phyloP scores from a whole-genome alignment of 371 early-diverging fungal species.

The Capillidium heterosporum region DNA sequence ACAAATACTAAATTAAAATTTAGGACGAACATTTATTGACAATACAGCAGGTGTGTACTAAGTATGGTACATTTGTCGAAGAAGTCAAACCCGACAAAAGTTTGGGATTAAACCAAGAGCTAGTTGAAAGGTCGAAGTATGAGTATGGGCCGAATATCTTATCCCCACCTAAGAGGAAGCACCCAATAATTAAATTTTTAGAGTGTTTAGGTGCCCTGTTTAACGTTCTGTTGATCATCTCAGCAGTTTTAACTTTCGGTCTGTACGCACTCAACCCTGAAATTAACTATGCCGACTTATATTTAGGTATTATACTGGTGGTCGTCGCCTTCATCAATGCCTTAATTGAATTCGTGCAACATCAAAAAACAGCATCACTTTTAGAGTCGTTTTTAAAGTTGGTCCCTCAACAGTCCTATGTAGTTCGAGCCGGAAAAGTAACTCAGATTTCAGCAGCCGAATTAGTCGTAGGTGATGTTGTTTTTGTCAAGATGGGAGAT shows the following conservation, averaged over 20 bases:
- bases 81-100: conserved; percentile 36
- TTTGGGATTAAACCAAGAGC: conserved; percentile 37
- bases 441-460: conserved; percentile 37
- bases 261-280: conserved; percentile 49
- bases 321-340: conserved; percentile 80
- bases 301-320: conserved; percentile 75
- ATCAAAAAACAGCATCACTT: conserved; percentile 62
- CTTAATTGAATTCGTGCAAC: conserved; percentile 78
- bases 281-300: conserved; percentile 50
- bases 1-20: neutral
- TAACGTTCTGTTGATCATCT: conserved; percentile 66
- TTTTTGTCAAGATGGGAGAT: conserved; percentile 73
- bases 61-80: conserved; percentile 34
- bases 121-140: conserved; percentile 35
- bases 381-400: conserved; percentile 74
- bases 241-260: conserved; percentile 64
- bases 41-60: conserved; percentile 36
- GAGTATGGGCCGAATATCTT: conserved; percentile 66
- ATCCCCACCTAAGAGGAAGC: conserved; percentile 69
- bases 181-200: conserved; percentile 45
- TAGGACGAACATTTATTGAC: conserved; percentile 52
- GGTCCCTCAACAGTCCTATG: conserved; percentile 65
- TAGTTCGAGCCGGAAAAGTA: conserved; percentile 50
- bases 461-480: conserved; percentile 75
- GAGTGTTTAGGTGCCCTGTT: conserved; percentile 55